Percentiles rank a stretch among this genome's conserved stretches.
Evolutionary conservation across 441 rosid genomes (phyloP).

Genomic region (Gossypium schwendimanii): DNA sequence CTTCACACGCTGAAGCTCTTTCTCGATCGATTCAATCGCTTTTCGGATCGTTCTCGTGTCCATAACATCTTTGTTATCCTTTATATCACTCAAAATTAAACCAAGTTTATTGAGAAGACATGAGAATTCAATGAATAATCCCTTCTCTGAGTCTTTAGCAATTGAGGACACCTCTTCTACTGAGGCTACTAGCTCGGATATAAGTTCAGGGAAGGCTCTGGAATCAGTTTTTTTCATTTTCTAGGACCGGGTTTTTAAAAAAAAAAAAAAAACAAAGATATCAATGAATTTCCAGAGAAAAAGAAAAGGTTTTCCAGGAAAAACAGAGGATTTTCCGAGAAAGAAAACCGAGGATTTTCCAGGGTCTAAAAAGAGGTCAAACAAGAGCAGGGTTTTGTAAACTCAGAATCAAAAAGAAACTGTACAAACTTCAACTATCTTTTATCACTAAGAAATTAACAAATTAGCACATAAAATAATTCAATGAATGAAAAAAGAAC

Average conservation of each 20-base stretch:
- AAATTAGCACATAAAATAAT: neutral
- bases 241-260: neutral
- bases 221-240: constrained; percentile 20
- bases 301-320: neutral
- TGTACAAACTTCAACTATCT: neutral
- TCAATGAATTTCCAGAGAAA: neutral
- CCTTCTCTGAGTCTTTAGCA: constrained; percentile 32
- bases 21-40: constrained; percentile 37
- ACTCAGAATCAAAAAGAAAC: neutral
- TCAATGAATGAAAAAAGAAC: neutral
- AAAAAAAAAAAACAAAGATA: neutral
- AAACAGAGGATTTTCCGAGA: neutral
- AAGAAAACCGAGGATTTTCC: constrained; percentile 1
- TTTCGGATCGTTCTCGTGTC: constrained; percentile 36
- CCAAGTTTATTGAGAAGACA: constrained; percentile 39
- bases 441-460: neutral
- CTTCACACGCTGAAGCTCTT: constrained; percentile 37
- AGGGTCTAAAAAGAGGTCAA: neutral
- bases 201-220: constrained; percentile 32
- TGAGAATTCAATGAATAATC: constrained; percentile 34
- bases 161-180: constrained; percentile 30
- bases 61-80: constrained; percentile 22
- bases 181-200: constrained; percentile 27
- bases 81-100: constrained; percentile 33
- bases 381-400: neutral